Evolutionary conservation across 257 asterid genomes (phyloP), one percentile per base, ranked within the genome.

Genomic region (Anisodus acutangulus): DNA sequence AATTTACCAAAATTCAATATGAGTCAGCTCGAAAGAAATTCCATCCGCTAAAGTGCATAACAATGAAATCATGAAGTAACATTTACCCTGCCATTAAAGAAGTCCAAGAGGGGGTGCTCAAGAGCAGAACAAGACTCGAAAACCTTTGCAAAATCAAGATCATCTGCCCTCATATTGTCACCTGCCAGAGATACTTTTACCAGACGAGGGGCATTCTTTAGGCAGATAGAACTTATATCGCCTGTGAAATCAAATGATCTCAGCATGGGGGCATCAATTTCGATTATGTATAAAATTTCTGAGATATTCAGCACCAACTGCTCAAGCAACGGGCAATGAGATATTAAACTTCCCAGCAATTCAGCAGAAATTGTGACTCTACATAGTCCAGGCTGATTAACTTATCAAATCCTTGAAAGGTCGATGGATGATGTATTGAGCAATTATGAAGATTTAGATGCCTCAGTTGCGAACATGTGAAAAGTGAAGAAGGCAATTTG

Each of bases 281-380:
- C 60, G 5, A 72, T 22, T 72, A 4, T 9, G 5, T 4, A 3
- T 72, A 1, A 19, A 72, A 4, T 4, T 10, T 49, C 9, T 10
- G 37, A 16, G 43, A 4, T 19, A 2, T 19, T 3, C 60, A 49
- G 39, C 4, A 6, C 55, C 39, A 45, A 45, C 57, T 4, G 58
- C 79, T 43, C 79, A 71, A 71, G 79, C 79, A 71, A 71, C 39
- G 79, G 79, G 79, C 79, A 71, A 71, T 71, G 58, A 45, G 57
- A 9, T 17, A 43, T 45, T 43, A 71, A 9, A 71, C 37, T 71
- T 51, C 9, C 35, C 37, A 71, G 79, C 37, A 71, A 71, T 45
- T 71, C 79, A 45, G 16, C 17, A 71, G 58, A 71, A 45, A 71
- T 45, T 43, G 37, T 71, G 13, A 71, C 58, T 17, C 11, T 12